Base-by-base conservation (phyloP, 192 early-diverging fungal genomes). In the Coemansia sp. region DNA sequence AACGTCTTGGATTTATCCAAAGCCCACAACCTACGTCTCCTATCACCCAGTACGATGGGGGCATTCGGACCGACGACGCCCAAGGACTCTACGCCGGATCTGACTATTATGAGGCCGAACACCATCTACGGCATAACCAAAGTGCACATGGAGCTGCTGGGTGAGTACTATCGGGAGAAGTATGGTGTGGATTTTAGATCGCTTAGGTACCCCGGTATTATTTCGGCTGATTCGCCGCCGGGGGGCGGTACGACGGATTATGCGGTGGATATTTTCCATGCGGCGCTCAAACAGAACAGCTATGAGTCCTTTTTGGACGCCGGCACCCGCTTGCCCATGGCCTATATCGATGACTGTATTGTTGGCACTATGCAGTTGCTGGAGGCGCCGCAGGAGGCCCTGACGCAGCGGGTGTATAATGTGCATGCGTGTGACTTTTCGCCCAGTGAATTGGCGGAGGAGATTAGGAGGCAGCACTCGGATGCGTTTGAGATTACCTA, bases 71-170 rank as follows among this genome's bases (percentile, higher is more conserved):
- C 88, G 9, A 75, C 85, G 1, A 89, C 88, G 9, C 88, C 86
- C 46, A 86, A 87, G 60, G 73, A 81, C 66, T 65, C 69, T 23
- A 87, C 88, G 10, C 88, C 88, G 0, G 86, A 89, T 56, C 55
- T 87, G 42, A 89, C 88, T 2, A 85, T 87, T 40, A 87, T 87
- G 88, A 81, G 86, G 0, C 88, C 88, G 36, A 89, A 87, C 62
- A 89, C 88, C 23, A 86, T 89, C 56, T 89, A 89, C 48, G 88
- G 88, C 16, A 89, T 89, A 59, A 87, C 86, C 48, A 89, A 89
- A 64, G 71, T 89, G 53, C 86, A 89, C 53, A 85, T 83, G 63
- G 88, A 89, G 62, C 75, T 89, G 39, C 65, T 89, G 57, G 88
- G 88, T 71, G 88, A 87, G 73, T 89, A 89, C 73, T 89, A 89